A percentile compares a stretch with the other conserved stretches of the same genome.
Evolutionary conservation across 2,329 filamentous ascomycete species (phyloP).

Genomic region (Neofusicoccum sp.): DNA sequence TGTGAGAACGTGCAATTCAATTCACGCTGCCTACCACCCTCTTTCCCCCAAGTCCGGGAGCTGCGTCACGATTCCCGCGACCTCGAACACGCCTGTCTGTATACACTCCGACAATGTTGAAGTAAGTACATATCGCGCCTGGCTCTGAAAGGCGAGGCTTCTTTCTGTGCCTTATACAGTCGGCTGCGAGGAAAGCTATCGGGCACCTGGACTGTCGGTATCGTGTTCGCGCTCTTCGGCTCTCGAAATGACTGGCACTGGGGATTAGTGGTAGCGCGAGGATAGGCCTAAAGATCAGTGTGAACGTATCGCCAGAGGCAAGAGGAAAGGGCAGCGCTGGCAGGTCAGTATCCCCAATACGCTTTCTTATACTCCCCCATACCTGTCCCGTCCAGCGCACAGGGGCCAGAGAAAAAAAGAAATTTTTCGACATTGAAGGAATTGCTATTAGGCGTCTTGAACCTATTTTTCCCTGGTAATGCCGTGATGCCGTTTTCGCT

Average conservation of each 20-base stretch:
- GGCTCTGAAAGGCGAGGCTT: too few relatives aligned
- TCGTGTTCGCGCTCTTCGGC: background rate
- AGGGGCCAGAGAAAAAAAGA: conserved; percentile 16
- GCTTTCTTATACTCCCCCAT: background rate
- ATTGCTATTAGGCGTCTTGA: conserved; percentile 17
- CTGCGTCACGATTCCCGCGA: too few relatives aligned
- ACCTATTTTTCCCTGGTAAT: conserved; percentile 19
- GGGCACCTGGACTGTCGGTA: too few relatives aligned
- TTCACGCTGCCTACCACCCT: too few relatives aligned
- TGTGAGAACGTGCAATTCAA: too few relatives aligned
- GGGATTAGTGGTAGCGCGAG: background rate
- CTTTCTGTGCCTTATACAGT: too few relatives aligned
- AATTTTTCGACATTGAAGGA: conserved; percentile 19
- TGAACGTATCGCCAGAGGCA: background rate
- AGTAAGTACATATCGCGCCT: too few relatives aligned
- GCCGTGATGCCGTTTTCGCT: conserved; percentile 21
- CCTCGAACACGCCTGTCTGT: too few relatives aligned
- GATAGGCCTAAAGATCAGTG: background rate
- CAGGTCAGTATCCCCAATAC: background rate
- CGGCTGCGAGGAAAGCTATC: too few relatives aligned
- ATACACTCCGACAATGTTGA: too few relatives aligned
- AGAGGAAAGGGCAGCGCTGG: background rate
- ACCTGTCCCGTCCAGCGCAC: background rate
- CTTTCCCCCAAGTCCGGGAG: too few relatives aligned
- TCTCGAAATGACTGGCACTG: background rate